These are phyloP conservation scores for Pilobolus umbonatus DNA, from an alignment of 192 early-diverging fungal species.

Conservation along the genomic window DNA sequence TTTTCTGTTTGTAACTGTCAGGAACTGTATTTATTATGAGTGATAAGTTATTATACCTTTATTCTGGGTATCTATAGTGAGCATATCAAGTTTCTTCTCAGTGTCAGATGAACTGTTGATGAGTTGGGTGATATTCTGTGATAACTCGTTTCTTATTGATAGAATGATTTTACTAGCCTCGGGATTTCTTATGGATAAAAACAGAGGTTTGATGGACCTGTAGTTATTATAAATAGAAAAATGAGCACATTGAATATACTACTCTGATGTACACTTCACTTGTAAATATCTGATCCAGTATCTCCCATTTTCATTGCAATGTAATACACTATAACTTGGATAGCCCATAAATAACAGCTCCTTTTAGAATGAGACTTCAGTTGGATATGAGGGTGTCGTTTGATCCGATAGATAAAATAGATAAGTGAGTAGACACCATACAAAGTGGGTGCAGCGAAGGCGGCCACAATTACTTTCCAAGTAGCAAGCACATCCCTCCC, in stretches of 20 bases:
- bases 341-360: conserved; percentile 29
- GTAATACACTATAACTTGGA: conserved; percentile 64
- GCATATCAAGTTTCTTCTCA: too few species aligned
- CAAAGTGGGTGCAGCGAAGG: conserved; percentile 64
- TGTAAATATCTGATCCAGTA: conserved; percentile 68
- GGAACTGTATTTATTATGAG: neutral
- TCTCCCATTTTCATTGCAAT: conserved; percentile 68
- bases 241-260: neutral
- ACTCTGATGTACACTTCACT: conserved; percentile 28
- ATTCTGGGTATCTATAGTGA: conserved; percentile 55
- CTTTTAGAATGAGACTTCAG: conserved; percentile 27
- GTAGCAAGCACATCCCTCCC: conserved; percentile 93
- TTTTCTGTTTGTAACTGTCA: neutral
- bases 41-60: neutral
- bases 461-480: conserved; percentile 86
- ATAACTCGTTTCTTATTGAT: conserved; percentile 62
- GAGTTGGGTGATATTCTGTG: conserved; percentile 66
- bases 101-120: too few species aligned
- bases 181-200: conserved; percentile 61
- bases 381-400: conserved; percentile 17
- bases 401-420: conserved; percentile 40
- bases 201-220: conserved; percentile 79
- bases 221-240: neutral
- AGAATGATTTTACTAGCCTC: conserved; percentile 40
- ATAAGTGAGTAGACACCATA: conserved; percentile 68